Conservation (phyloP, 1,139 yeast genomes). For the Yamadazyma atmosphaerica region DNA sequence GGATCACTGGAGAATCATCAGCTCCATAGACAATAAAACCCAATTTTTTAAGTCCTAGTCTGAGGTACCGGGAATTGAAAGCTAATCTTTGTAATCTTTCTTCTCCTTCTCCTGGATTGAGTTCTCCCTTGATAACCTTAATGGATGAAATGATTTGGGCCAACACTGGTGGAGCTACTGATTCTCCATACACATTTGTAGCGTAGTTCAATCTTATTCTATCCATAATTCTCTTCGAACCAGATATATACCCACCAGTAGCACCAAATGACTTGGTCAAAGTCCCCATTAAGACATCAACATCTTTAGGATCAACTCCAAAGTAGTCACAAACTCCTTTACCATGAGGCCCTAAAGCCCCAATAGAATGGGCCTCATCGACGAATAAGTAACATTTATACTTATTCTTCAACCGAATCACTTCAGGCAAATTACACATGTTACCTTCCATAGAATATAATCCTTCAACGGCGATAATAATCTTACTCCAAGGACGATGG, state of each 20-base stretch:
- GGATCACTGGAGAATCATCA: constrained; percentile 96
- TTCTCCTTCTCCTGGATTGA: constrained; percentile 90
- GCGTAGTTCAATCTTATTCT: constrained; percentile 71
- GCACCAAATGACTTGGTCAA: constrained; percentile 98
- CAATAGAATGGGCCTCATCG: constrained; percentile 98
- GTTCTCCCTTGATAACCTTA: constrained; percentile 73
- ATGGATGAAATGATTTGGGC: constrained; percentile 85
- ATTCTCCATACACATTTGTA: constrained; percentile 77
- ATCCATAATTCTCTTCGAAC: constrained; percentile 65
- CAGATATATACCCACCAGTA: constrained; percentile 95
- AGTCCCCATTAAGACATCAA: constrained; percentile 96
- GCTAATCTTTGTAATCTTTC: constrained; percentile 92
- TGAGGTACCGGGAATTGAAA: constrained; percentile 88
- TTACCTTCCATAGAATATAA: constrained; percentile 98
- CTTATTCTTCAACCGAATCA: constrained; percentile 74
- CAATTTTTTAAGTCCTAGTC: constrained; percentile 84
- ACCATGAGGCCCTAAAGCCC: constrained; percentile 94
- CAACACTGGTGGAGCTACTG: constrained; percentile 87
- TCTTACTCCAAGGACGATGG: constrained; percentile 97
- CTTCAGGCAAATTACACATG: constrained; percentile 77
- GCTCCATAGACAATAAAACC: constrained; percentile 95
- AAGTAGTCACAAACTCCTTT: constrained; percentile 95
- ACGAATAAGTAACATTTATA: constrained; percentile 89
- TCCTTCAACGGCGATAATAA: constrained; percentile 92
- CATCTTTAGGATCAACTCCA: constrained; percentile 67